Evolutionary conservation across 1,139 yeast genomes (phyloP).

Genomic region (Hyphopichia pseudoburtonii): DNA sequence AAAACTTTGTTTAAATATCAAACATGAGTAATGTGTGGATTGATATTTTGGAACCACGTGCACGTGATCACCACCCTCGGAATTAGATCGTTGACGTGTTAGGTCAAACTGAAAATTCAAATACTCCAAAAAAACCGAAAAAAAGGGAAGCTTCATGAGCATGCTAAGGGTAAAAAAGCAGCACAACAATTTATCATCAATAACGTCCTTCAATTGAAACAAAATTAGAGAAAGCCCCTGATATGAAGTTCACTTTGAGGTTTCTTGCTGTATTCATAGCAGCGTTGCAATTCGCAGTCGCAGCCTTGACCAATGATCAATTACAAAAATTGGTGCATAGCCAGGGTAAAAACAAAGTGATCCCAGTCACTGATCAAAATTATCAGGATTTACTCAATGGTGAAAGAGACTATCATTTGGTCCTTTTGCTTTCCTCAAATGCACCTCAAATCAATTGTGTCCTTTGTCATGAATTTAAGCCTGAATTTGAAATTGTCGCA

Average conservation of each 20-base stretch:
- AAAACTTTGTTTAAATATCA: too few species aligned
- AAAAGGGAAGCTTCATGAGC: too few species aligned
- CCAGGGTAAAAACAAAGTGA: conserved; percentile 20
- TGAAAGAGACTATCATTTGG: conserved; percentile 67
- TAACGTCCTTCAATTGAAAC: too few species aligned
- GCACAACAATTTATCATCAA: too few species aligned
- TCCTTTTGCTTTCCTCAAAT: conserved; percentile 72
- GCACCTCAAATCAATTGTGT: conserved; percentile 73
- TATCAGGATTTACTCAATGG: conserved; percentile 61
- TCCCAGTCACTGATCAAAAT: conserved; percentile 57
- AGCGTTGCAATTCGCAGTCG: conserved; percentile 17
- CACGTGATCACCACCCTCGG: background rate
- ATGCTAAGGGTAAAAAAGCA: too few species aligned
- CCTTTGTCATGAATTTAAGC: conserved; percentile 70
- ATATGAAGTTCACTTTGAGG: background rate
- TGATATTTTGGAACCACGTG: background rate
- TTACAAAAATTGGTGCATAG: conserved; percentile 21
- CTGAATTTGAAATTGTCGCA: conserved; percentile 57
- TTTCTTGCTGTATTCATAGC: conserved; percentile 10
- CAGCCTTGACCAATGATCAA: conserved; percentile 31
- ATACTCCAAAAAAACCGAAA: background rate
- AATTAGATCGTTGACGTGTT: background rate
- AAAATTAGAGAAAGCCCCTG: too few species aligned
- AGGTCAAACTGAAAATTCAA: background rate
- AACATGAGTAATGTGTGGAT: too few species aligned